Evolutionary conservation across 2,329 filamentous ascomycete genomes (phyloP).

Genomic region (Ceratocystis destructans): DNA sequence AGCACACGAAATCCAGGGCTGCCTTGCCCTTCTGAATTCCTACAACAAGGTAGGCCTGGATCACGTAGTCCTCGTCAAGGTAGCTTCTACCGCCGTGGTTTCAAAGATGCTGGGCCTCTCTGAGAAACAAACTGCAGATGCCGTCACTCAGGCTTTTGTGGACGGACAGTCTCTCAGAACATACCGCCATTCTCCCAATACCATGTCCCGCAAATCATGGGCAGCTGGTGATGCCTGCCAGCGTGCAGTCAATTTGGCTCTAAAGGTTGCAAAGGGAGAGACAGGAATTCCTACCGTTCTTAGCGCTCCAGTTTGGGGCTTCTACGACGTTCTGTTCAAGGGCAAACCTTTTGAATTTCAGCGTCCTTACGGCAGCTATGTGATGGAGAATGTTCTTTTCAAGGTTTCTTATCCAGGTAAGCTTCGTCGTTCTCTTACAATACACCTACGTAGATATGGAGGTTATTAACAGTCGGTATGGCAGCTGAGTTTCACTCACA

Average conservation of each 20-base stretch:
- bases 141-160: conserved; percentile 93
- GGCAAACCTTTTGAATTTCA: conserved; percentile 95
- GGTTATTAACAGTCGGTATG: not conserved
- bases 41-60: conserved; percentile 98
- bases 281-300: conserved; percentile 83
- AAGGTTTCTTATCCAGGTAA: conserved; percentile 95
- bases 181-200: conserved; percentile 95
- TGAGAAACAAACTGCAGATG: conserved; percentile 85
- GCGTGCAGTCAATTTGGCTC: conserved; percentile 76
- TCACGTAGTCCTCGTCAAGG: conserved; percentile 96
- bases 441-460: not conserved
- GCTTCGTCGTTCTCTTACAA: conserved; percentile 22
- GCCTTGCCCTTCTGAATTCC: conserved; percentile 90
- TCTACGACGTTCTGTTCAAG: conserved; percentile 97
- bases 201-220: conserved; percentile 99
- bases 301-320: conserved; percentile 87
- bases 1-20: conserved; percentile 97
- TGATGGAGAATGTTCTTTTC: conserved; percentile 99
- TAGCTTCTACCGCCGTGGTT: conserved; percentile 85
- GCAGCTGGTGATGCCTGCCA: conserved; percentile 96
- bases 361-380: conserved; percentile 90
- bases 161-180: conserved; percentile 93
- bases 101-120: conserved; percentile 85
- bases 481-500: conserved; percentile 93
- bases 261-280: conserved; percentile 88